Base-by-base conservation (phyloP, 352 stramenopile genomes). In the Pythium apleroticum region DNA sequence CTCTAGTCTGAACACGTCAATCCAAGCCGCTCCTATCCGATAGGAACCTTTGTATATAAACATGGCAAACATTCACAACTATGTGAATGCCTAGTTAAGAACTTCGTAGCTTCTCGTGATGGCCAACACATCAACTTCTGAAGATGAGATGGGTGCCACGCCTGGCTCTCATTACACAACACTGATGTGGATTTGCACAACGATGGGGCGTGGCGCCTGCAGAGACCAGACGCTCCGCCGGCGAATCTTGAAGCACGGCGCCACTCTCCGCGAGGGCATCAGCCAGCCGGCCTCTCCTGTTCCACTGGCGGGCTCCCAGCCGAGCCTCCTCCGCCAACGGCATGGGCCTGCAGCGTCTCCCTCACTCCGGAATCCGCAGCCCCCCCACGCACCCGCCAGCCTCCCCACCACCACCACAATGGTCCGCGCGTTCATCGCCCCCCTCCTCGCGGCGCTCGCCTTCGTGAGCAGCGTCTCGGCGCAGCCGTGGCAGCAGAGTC, bases 381-480 rank as follows among this genome's bases (percentile, higher is more conserved):
- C 43, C 20, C 39, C 43, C 43, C 43, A 50, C 33, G 8, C 33
- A 27, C 17, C 19, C 15, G 2, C 25, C 46, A 17, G 8, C 46
- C 20, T 31, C 24, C 19, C 19, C 20, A 37, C 49, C 14, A n/a
- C 24, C 22, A 37, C 8, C 28, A 31, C 54, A 9, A 62, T 63
- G 56, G 39, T 63, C 43, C 56, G 56, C 25, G 35, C 20, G 37
- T 43, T 55, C 43, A 41, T 30, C 27, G n/a, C 56, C 19, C 27
- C 56, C 4, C 3, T 63, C 12, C 20, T 63, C 41, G 41, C 56
- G 41, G 41, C 56, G 17, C n/a, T 54, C 22, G 56, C 56, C 28
- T 45, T 65, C 28, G 5, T 50, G 0, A 31, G 17, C 24, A 19
- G 43, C 46, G 17, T 5, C 2, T 57, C 52, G 52, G 30, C 55